These are phyloP conservation scores for Nyctanthes arbortristis DNA, from an alignment of 257 asterid genomes.

Conservation along the genomic window DNA sequence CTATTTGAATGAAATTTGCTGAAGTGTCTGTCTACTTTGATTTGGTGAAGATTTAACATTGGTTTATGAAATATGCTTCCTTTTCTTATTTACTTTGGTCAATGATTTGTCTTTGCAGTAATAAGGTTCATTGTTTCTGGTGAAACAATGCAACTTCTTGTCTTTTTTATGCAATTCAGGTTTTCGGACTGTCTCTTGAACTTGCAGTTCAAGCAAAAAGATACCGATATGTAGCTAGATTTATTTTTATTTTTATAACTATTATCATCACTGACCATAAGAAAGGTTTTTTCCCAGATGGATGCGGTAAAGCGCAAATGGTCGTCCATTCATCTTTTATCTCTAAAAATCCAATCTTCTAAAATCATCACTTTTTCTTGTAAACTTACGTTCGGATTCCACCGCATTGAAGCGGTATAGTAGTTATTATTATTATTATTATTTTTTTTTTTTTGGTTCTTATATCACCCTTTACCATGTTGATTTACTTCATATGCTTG, in stretches of 20 bases:
- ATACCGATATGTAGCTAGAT: background rate
- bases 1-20: background rate
- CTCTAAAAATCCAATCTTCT: too few species aligned
- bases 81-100: background rate
- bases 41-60: background rate
- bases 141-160: background rate
- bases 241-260: too few species aligned
- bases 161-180: background rate
- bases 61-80: background rate
- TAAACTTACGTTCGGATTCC: too few species aligned
- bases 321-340: too few species aligned
- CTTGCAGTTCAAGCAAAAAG: conserved; percentile 1
- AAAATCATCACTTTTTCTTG: too few species aligned
- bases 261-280: too few species aligned
- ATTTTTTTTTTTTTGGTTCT: background rate
- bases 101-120: background rate
- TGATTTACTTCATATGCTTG: background rate
- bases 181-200: background rate
- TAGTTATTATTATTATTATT: too few species aligned
- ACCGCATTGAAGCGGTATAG: too few species aligned
- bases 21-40: background rate
- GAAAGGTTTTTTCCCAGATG: too few species aligned
- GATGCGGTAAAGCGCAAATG: too few species aligned
- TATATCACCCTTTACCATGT: background rate
- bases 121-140: background rate